Base-by-base conservation (phyloP, 2,329 filamentous ascomycete genomes). In the Curvularia sp. region DNA sequence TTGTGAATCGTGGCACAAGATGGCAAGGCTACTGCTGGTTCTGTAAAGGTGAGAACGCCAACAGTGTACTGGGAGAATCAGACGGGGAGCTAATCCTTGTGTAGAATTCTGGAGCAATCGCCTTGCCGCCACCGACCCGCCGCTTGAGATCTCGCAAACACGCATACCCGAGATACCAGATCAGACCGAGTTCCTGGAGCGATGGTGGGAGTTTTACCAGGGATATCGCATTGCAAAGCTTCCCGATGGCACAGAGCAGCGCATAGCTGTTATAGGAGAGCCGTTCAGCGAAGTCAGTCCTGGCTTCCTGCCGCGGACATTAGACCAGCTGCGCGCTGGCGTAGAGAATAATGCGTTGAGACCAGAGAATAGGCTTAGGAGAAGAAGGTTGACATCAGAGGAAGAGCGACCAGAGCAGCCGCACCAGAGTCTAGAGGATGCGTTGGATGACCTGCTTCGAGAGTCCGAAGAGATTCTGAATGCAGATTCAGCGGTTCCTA, bases 11-110 rank as follows among this genome's bases (percentile, higher is more conserved):
- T 23, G 81, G 81, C 2, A 81, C 77, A 5, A 64, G 81, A 38
- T 83, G 81, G 80, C 79, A 83, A 63, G 71, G 79, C 54, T 83
- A 83, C 57, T 83, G 81, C 61, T 83, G 80, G 80, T 81, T 79
- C 62, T 83, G 81, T 60, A 80, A 80, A 69, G 76, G 78, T 76
- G 23, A 9, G 19, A 18, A 7, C 1, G n/a, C 18, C 2, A 15
- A 19, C 25, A 30, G 3, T 9, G 3, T 1, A 3, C 28, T 1
- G 19, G 10, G 12, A n/a, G n/a, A 3, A 8, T 19, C 4, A n/a
- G 7, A n/a, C 23, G 9, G 21, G 13, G n/a, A 42, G 50, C 43
- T 61, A 67, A 49, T 66, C 10, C 30, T 5, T 3, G 12, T 18
- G 13, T 54, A 80, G 80, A 81, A 47, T 83, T 82, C 68, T 83